phyloP scores from a whole-genome alignment of 108 stramenopile species.

The Fragilariopsis cylindrus region DNA sequence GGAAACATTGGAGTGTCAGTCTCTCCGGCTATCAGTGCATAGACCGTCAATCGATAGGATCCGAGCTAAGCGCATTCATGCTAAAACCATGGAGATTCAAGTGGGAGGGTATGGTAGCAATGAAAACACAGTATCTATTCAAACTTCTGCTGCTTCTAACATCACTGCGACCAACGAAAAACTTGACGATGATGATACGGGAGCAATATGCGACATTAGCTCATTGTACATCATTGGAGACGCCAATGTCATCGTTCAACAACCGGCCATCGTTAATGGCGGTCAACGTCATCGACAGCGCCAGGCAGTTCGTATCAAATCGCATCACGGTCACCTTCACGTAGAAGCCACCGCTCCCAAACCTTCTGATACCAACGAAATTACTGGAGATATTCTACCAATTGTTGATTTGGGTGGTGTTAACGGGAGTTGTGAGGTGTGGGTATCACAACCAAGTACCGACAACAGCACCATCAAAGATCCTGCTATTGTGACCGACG shows the following conservation, averaged over 20 bases:
- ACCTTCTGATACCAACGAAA: conserved; percentile 26
- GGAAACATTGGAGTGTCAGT: conserved; percentile 69
- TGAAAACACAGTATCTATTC: background rate
- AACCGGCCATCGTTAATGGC: conserved; percentile 6
- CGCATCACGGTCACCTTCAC: conserved; percentile 67
- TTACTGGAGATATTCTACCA: conserved; percentile 31
- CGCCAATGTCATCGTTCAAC: conserved; percentile 23
- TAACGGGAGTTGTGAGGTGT: conserved; percentile 84
- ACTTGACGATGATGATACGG: conserved; percentile 73
- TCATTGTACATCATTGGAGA: conserved; percentile 68
- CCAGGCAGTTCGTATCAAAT: conserved; percentile 70
- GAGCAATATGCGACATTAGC: conserved; percentile 73
- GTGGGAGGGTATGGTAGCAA: conserved; percentile 14
- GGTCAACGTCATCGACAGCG: background rate
- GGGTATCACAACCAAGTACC: background rate
- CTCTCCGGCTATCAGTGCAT: conserved; percentile 32
- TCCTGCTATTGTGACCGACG: background rate
- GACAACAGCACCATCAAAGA: background rate
- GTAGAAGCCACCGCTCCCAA: conserved; percentile 26
- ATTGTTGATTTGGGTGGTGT: conserved; percentile 84
- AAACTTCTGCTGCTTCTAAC: conserved; percentile 9
- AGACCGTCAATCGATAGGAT: conserved; percentile 45
- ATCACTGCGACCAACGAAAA: background rate
- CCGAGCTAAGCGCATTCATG: conserved; percentile 79
- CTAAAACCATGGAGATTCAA: conserved; percentile 40